Conservation (phyloP, 805 yeast genomes). For the Metschnikowia picachoensis region DNA sequence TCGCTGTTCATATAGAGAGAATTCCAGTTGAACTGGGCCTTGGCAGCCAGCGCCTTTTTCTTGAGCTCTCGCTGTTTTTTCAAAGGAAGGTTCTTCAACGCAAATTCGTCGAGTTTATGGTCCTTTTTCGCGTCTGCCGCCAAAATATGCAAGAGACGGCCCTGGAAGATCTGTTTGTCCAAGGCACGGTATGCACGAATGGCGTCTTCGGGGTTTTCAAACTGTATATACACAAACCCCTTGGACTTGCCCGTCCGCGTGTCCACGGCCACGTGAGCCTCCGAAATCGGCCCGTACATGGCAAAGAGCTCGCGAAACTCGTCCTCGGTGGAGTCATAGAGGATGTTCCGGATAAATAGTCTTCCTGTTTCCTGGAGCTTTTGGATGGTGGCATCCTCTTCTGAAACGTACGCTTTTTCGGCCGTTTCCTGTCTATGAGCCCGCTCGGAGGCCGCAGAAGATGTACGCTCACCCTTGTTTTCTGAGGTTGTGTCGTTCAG, state of each 20-base stretch:
- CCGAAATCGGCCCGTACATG: slow-evolving; percentile 69
- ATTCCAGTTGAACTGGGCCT: slow-evolving; percentile 91
- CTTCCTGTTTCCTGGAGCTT: slow-evolving; percentile 71
- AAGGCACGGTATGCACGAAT: slow-evolving; percentile 65
- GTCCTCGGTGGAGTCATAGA: slow-evolving; percentile 72
- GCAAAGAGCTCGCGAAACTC: slow-evolving; percentile 68
- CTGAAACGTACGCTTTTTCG: slow-evolving; percentile 15
- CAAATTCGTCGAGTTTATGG: slow-evolving; percentile 86
- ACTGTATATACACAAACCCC: slow-evolving; percentile 87
- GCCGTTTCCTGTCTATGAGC: not conserved
- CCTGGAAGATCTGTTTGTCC: slow-evolving; percentile 91
- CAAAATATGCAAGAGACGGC: slow-evolving; percentile 83
- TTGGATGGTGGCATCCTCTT: slow-evolving; percentile 46
- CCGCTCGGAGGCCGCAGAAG: too few relatives aligned
- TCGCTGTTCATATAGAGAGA: slow-evolving; percentile 86
- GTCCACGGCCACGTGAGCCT: slow-evolving; percentile 90
- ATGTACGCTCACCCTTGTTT: not conserved
- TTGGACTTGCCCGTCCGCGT: slow-evolving; percentile 86
- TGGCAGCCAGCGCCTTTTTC: slow-evolving; percentile 79
- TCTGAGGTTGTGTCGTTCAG: not conserved
- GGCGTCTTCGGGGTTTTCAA: slow-evolving; percentile 66
- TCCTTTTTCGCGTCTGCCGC: slow-evolving; percentile 82
- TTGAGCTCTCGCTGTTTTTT: slow-evolving; percentile 87
- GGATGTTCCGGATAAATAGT: slow-evolving; percentile 80
- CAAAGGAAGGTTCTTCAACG: slow-evolving; percentile 82